Evolutionary conservation across 352 stramenopile genomes (phyloP), one percentile per base, ranked within the genome.

Genomic region (Pythium sukuiense): DNA sequence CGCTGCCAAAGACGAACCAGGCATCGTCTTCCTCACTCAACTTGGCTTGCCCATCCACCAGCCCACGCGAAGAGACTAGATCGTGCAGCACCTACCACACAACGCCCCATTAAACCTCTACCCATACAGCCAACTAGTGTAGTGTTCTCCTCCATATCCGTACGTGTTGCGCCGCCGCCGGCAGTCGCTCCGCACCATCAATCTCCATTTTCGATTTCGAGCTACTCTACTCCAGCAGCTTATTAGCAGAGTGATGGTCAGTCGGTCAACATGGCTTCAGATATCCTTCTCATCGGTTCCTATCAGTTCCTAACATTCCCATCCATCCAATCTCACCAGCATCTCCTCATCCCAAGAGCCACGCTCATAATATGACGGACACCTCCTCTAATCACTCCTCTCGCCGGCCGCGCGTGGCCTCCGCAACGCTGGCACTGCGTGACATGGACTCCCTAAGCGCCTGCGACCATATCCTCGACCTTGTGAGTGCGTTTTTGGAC

Each of bases 371-470:
- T 49, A 49, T 49, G 43, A 12, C 43, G 16, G n/a, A 49, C 43
- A 9, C 43, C 43, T 49, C 43, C 6, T 27, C 43, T 49, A 16
- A 49, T 18, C 14, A 9, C 43, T 9, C 43, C 16, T 49, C 43
- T 49, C 43, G 16, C 13, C 18, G 18, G 5, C 9, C 29, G 30
- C 59, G 37, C 13, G 46, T 65, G 59, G 46, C 29, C 59, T 45
- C 9, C 30, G 59, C 33, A 50, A 60, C 60, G 49, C 24, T 67
- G 6, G 33, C 60, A 26, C 41, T 67, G 59, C 59, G 33, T 32
- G 24, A 67, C 33, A 54, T 52, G 26, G 49, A 67, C 24, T 26
- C 20, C 35, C 26, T 60, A 2, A 41, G 32, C 14, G 16, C 35
- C 60, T 59, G 49, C 41, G 60, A 67, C 5, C 49, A 41, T 26